These are phyloP conservation scores for Lotus japonicus DNA, from an alignment of 306 rosid genomes.

Conservation along the genomic window DNA sequence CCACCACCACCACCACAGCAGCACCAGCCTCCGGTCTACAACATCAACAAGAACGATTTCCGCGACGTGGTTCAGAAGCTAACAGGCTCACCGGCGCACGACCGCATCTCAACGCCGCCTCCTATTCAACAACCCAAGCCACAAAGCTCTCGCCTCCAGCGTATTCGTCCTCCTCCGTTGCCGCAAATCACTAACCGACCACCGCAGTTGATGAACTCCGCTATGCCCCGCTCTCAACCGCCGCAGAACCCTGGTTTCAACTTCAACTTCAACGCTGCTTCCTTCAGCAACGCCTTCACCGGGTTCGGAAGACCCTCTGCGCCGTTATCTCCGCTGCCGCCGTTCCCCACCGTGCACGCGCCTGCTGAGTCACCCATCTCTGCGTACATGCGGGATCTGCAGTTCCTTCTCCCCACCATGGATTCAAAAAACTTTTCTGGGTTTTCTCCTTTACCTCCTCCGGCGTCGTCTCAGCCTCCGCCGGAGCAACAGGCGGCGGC, in stretches of 20 bases:
- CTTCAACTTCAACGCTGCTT: neutral
- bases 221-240: conserved; percentile 19
- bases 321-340: conserved; percentile 87
- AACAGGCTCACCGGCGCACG: conserved; percentile 92
- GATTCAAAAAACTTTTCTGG: conserved; percentile 67
- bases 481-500: conserved; percentile 23
- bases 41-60: conserved; percentile 94
- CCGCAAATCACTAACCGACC: conserved; percentile 67
- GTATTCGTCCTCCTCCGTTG: conserved; percentile 93
- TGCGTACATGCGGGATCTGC: conserved; percentile 75
- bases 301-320: conserved; percentile 43
- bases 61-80: conserved; percentile 95
- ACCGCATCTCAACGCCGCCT: conserved; percentile 65
- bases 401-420: conserved; percentile 31
- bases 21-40: conserved; percentile 94
- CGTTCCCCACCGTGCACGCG: conserved; percentile 75
- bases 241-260: conserved; percentile 22
- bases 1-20: conserved; percentile 35
- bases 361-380: conserved; percentile 95
- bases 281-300: conserved; percentile 24
- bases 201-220: conserved; percentile 34
- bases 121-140: conserved; percentile 82
- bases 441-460: conserved; percentile 59
- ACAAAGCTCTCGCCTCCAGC: conserved; percentile 80
- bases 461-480: neutral